Conservation (phyloP, 164 flowering plant genomes). For the Aristolochia californica region DNA sequence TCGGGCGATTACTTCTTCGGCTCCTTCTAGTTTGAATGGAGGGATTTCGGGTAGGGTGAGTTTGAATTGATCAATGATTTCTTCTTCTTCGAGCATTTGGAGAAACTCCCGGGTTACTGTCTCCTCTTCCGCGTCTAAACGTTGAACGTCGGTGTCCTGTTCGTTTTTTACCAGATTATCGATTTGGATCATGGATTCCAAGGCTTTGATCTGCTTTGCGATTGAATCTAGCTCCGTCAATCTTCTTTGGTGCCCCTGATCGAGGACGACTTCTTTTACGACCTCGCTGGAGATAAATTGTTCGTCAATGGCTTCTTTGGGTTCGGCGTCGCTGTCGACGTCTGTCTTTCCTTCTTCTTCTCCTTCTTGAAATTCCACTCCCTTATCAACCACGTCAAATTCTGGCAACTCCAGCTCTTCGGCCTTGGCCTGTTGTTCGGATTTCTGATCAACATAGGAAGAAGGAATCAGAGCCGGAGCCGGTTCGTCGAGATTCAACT, state of each 20-base stretch:
- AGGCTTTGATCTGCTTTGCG: constrained; percentile 85
- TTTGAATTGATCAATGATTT: constrained; percentile 13
- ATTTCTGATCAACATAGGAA: constrained; percentile 24
- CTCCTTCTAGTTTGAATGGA: constrained; percentile 18
- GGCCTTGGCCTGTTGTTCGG: constrained; percentile 30
- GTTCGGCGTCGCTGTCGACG: constrained; percentile 23
- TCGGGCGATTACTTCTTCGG: constrained; percentile 17
- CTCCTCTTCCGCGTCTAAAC: constrained; percentile 82
- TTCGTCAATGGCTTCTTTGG: constrained; percentile 25
- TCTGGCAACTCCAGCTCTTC: constrained; percentile 70
- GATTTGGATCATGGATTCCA: constrained; percentile 61
- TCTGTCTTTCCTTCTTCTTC: constrained; percentile 6
- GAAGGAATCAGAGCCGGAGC: constrained; percentile 13
- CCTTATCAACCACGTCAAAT: constrained; percentile 84
- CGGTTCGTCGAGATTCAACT: constrained; percentile 79
- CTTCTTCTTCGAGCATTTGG: constrained; percentile 76
- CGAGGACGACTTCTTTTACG: constrained; percentile 70
- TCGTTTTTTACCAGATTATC: constrained; percentile 27
- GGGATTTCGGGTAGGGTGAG: constrained; percentile 16
- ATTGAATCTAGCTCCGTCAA: constrained; percentile 72
- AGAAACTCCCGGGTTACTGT: constrained; percentile 81
- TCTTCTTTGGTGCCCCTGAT: constrained; percentile 40
- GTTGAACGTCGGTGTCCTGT: constrained; percentile 41
- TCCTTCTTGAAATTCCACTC: constrained; percentile 57
- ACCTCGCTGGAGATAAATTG: constrained; percentile 50